Conservation (phyloP, 2,329 filamentous ascomycete species). For the Colletotrichum neosansevieriae region DNA sequence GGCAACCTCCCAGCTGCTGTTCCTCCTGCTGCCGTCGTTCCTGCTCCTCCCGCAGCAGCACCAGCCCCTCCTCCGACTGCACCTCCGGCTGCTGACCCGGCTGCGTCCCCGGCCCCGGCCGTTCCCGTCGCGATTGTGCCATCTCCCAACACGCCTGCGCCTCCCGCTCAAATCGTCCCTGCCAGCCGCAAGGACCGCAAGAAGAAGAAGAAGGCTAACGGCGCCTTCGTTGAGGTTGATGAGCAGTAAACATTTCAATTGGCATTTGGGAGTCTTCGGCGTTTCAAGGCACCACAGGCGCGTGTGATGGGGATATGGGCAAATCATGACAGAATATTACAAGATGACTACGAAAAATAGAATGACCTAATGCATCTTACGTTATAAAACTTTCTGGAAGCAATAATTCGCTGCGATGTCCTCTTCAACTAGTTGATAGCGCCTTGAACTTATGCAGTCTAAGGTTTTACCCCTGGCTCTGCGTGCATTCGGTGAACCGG, state of each 20-base stretch:
- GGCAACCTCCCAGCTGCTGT: not conserved
- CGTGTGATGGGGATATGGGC: not conserved
- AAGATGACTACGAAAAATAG: constrained; percentile 25
- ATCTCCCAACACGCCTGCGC: constrained; percentile 4
- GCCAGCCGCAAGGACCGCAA: constrained; percentile 16
- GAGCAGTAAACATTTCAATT: constrained; percentile 11
- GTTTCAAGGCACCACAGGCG: constrained; percentile 26
- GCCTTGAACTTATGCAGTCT: constrained; percentile 3
- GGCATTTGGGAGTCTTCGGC: constrained; percentile 22
- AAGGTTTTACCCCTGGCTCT: constrained; percentile 4
- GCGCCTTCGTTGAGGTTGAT: not conserved
- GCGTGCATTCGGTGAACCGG: constrained; percentile 12
- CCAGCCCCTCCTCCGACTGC: not conserved
- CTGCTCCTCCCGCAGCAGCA: constrained; percentile 2
- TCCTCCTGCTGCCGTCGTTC: not conserved
- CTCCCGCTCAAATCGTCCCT: constrained; percentile 28
- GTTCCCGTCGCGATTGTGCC: constrained; percentile 18
- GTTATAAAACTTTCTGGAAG: not conserved
- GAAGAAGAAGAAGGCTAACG: constrained; percentile 28
- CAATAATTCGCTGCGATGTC: not conserved
- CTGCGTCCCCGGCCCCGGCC: constrained; percentile 12
- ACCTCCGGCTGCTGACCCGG: not conserved
- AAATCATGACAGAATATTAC: constrained; percentile 4
- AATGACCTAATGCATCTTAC: constrained; percentile 8
- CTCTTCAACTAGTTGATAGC: not conserved